phyloP scores from a whole-genome alignment of 2,329 filamentous ascomycete genomes.

The Pseudocercospora macadamiae region DNA sequence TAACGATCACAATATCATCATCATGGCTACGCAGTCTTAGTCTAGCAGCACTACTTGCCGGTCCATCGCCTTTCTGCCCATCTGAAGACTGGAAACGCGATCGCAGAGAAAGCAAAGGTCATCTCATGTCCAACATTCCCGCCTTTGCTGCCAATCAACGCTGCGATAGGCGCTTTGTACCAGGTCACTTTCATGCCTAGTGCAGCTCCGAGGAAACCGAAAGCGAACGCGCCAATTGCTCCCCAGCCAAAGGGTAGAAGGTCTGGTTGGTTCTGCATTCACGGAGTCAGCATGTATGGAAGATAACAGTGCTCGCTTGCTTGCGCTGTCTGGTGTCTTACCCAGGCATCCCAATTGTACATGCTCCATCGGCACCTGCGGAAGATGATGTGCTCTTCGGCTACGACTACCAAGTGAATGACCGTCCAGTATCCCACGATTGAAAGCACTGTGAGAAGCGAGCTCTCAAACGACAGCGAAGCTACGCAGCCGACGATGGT shows the following conservation, averaged over 20 bases:
- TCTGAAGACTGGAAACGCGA: conserved; percentile 14
- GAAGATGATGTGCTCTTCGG: conserved; percentile 22
- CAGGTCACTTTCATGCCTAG: conserved; percentile 21
- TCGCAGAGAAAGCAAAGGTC: conserved; percentile 17
- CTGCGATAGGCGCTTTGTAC: conserved; percentile 17
- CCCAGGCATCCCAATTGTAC: conserved; percentile 18
- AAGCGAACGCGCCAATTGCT: conserved; percentile 12
- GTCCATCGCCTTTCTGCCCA: conserved; percentile 16
- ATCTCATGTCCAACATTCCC: conserved; percentile 20
- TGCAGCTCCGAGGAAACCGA: conserved; percentile 20
- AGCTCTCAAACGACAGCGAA: conserved; percentile 16
- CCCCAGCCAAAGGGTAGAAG: conserved; percentile 19
- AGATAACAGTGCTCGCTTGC: too few relatives aligned
- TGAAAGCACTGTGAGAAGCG: conserved; percentile 14
- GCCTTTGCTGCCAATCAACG: conserved; percentile 15
- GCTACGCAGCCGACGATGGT: conserved; percentile 18
- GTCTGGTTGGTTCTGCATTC: neutral
- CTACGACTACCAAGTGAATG: conserved; percentile 16
- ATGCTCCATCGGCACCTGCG: conserved; percentile 11
- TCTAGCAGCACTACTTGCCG: conserved; percentile 1
- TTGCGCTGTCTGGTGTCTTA: too few relatives aligned
- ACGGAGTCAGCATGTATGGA: neutral
- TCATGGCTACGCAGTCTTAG: too few relatives aligned
- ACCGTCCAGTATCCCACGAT: conserved; percentile 22
- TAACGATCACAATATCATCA: too few relatives aligned